phyloP scores from a whole-genome alignment of 148 eudicot genomes.

The Rhododendron ferrugineum region DNA sequence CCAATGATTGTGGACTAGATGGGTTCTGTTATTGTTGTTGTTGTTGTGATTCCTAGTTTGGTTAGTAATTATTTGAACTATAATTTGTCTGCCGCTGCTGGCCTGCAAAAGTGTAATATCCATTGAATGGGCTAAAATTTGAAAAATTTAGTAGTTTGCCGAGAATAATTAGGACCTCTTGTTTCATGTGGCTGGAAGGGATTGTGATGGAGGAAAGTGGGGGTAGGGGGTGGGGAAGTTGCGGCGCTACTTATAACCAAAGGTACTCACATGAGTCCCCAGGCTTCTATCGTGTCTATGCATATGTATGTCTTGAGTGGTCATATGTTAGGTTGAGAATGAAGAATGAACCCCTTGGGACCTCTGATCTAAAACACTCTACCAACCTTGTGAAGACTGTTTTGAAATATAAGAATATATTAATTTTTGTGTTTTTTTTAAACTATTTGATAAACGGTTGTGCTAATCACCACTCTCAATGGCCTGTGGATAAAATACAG shows the following conservation, averaged over 20 bases:
- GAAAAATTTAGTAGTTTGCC: background rate
- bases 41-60: no score
- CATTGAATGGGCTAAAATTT: background rate
- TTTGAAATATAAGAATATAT: background rate
- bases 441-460: background rate
- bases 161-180: background rate
- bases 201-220: background rate
- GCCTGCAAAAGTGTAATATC: background rate
- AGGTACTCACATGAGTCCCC: background rate
- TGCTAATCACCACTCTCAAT: background rate
- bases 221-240: background rate
- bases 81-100: background rate
- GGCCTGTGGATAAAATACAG: background rate
- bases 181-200: background rate
- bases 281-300: background rate
- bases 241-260: background rate
- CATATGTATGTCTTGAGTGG: background rate
- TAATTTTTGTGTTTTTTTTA: background rate
- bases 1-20: no score
- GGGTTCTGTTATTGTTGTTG: no score
- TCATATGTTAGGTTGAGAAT: background rate
- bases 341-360: background rate
- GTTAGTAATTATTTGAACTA: background rate
- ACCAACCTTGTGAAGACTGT: background rate
- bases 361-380: background rate